phyloP scores from a whole-genome alignment of 2,329 filamentous ascomycete genomes.

The Sporothrix pallida region DNA sequence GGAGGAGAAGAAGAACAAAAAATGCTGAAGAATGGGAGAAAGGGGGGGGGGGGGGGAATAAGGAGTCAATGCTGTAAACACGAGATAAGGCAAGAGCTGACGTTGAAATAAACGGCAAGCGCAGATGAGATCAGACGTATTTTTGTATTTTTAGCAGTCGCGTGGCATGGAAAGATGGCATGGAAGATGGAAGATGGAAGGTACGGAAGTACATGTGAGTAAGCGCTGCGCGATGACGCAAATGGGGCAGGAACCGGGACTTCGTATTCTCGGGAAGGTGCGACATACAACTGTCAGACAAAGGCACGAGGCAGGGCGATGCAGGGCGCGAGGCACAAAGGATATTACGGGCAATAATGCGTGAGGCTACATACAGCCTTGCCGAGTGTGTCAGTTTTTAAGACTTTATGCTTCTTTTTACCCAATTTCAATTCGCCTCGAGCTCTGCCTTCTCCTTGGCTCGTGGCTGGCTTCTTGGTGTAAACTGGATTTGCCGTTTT shows the following conservation, averaged over 20 bases:
- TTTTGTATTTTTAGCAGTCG: background rate
- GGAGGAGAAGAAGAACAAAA: background rate
- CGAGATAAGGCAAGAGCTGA: background rate
- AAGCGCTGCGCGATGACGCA: constrained; percentile 24
- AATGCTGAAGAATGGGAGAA: background rate
- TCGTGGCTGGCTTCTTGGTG: background rate
- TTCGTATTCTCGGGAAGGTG: background rate
- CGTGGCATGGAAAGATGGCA: background rate
- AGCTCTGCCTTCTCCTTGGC: background rate
- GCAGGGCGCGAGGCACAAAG: background rate
- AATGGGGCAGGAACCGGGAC: constrained; percentile 3
- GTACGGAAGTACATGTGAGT: background rate
- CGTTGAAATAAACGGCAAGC: constrained; percentile 14
- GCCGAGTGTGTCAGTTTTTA: too few species aligned
- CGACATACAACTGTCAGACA: background rate
- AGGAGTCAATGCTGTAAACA: background rate
- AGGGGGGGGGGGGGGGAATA: too few species aligned
- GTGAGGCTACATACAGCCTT: background rate
- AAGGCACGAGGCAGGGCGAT: background rate
- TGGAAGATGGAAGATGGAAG: too few species aligned
- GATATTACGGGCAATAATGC: background rate
- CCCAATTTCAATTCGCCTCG: too few species aligned
- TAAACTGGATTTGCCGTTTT: constrained; percentile 16
- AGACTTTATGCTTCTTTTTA: too few species aligned
- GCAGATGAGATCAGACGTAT: background rate